A percentile compares a stretch with the other conserved stretches of the same genome.
These are phyloP conservation scores for Lithohypha guttulata DNA, from an alignment of 2,329 filamentous ascomycete genomes.

Conservation along the genomic window DNA sequence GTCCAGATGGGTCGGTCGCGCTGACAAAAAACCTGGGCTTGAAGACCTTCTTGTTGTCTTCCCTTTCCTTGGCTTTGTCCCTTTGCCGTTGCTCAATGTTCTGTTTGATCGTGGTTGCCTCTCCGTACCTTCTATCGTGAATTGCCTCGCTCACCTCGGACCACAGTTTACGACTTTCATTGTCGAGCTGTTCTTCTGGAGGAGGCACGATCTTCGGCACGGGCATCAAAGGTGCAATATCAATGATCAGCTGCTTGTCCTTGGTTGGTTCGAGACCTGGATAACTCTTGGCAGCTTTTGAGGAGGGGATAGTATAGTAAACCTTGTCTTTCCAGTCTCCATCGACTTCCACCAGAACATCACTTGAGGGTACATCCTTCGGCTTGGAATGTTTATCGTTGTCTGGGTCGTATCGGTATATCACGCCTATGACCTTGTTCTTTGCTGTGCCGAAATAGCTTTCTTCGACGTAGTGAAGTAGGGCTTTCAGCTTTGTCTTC, in stretches of 20 bases:
- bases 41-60: conserved; percentile 59
- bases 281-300: conserved; percentile 11
- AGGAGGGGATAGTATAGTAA: conserved; percentile 41
- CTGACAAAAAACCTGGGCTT: conserved; percentile 77
- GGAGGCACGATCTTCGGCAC: conserved; percentile 72
- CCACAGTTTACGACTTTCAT: conserved; percentile 88
- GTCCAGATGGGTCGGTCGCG: conserved; percentile 48
- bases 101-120: conserved; percentile 77
- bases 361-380: conserved; percentile 75
- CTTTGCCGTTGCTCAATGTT: conserved; percentile 87
- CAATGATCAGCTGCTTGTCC: conserved; percentile 64
- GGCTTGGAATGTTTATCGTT: conserved; percentile 71
- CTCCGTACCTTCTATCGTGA: conserved; percentile 64
- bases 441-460: conserved; percentile 87
- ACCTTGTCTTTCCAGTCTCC: conserved; percentile 74
- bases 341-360: conserved; percentile 69
- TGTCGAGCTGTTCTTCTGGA: conserved; percentile 64
- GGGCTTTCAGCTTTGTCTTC: conserved; percentile 83
- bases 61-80: conserved; percentile 69
- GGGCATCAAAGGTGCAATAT: conserved; percentile 73
- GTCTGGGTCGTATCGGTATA: conserved; percentile 81
- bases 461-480: conserved; percentile 86
- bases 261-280: conserved; percentile 42
- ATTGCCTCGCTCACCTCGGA: conserved; percentile 79
- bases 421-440: conserved; percentile 80